Evolutionary conservation across 441 rosid species (phyloP).

Genomic region (Jatropha podagrica): DNA sequence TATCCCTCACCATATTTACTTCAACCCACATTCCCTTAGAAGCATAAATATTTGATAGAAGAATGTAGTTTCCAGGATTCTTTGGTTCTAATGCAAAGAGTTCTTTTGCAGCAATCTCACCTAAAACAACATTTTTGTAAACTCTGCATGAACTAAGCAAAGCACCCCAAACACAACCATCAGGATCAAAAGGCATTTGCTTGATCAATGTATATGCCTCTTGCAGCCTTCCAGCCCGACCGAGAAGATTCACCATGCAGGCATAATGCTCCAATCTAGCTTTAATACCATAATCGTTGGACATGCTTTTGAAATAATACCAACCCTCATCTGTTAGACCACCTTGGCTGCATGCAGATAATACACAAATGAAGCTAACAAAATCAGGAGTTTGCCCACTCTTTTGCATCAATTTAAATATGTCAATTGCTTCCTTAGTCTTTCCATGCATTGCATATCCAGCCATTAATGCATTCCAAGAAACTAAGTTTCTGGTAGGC

Average conservation of each 20-base stretch:
- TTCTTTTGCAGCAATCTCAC: slow-evolving; percentile 25
- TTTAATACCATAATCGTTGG: slow-evolving; percentile 32
- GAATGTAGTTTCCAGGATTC: slow-evolving; percentile 23
- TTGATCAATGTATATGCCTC: slow-evolving; percentile 32
- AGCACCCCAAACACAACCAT: slow-evolving; percentile 25
- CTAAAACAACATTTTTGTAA: slow-evolving; percentile 22
- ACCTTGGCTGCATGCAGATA: slow-evolving; percentile 61
- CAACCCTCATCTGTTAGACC: slow-evolving; percentile 52
- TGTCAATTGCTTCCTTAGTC: slow-evolving; percentile 43
- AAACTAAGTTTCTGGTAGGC: slow-evolving; percentile 50
- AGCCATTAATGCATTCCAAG: slow-evolving; percentile 62
- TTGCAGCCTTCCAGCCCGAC: slow-evolving; percentile 14
- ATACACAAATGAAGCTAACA: slow-evolving; percentile 50
- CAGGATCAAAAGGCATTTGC: slow-evolving; percentile 48
- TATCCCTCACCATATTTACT: slow-evolving; percentile 24
- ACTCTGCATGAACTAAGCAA: slow-evolving; percentile 31
- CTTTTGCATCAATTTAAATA: slow-evolving; percentile 46
- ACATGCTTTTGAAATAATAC: slow-evolving; percentile 38
- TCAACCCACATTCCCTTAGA: slow-evolving; percentile 30
- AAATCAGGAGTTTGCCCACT: slow-evolving; percentile 48
- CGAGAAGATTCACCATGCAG: slow-evolving; percentile 61
- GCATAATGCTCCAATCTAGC: slow-evolving; percentile 62
- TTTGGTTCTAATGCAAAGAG: slow-evolving; percentile 21
- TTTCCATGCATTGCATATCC: slow-evolving; percentile 70
- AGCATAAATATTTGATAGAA: slow-evolving; percentile 29